Evolutionary conservation across 345 rosid species (phyloP), one percentile per base, ranked within the genome.

Genomic region (Nephelium lappaceum): DNA sequence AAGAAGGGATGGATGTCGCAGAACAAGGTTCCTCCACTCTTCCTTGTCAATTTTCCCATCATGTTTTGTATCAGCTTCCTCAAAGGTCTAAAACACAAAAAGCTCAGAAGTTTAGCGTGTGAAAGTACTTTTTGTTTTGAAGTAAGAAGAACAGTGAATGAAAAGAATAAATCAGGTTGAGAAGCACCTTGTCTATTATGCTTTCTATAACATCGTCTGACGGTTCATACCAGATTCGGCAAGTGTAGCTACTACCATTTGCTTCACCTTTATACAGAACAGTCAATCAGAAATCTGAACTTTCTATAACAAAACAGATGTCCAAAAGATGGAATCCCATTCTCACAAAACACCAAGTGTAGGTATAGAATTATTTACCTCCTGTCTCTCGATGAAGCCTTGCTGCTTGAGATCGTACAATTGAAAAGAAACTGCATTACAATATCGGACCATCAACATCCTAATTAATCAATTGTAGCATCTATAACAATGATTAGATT

Each of bases 211-310:
- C 93, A 76, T 86, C 95, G 77, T 94, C 98, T 3, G 89, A 90
- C 79, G 90, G 84, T 97, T 97, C 99, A 97, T 97, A 73, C 99
- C 98, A 10, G 99, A 94, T 81, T 97, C 99, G 6, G 99, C 98
- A 74, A 94, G 98, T 0, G 99, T 97, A 76, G 99, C 99, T 4
- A 97, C 99, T 51, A 97, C 98, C 99, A 97, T 97, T 97, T 97
- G 99, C 84, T 96, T 96, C 78, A 96, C 97, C 99, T 94, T 31
- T 16, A 75, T n/a, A 78, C 14, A 38, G 10, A 49, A 78, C 58
- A 15, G 14, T 25, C 8, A 19, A 49, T 64, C 16, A 72, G 38
- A 70, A 65, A n/a, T 31, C 25, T 8, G 36, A 73, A n/a, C 36
- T 65, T 19, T 75, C 45, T 64, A 15, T 19, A 6, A 43, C 14